Base-by-base conservation (phyloP, 345 rosid genomes). In the Arabis alpina region DNA sequence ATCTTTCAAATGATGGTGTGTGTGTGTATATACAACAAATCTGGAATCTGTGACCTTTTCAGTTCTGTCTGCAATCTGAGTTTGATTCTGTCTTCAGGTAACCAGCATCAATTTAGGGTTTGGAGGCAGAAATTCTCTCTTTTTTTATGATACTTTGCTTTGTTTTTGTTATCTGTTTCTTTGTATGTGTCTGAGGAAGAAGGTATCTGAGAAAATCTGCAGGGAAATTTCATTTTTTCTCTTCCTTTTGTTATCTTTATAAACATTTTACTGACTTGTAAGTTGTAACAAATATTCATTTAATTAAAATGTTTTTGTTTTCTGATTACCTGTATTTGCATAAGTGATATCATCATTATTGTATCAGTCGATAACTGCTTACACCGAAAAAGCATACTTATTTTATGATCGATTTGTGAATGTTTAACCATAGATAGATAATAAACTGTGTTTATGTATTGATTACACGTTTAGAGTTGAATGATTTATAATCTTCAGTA, bases 201-300 rank as follows among this genome's bases (percentile, higher is more conserved):
- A 62, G 47, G 54, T 70, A 4, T 6, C 54, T 61, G 75, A 71
- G 3, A 16, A 40, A 57, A 40, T 66, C 67, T 58, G 61, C 62
- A 10, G 23, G 48, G 68, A 58, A 28, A 27, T 74, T 58, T 54
- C 10, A 10, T 5, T 73, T 45, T 41, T 48, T 54, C 45, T 36
- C 8, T 32, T 65, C 23, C 25, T 51, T 47, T 37, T 53, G 69
- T 61, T 37, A 53, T 68, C 37, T 43, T 60, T 53, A 34, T 52
- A 68, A 75, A 61, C 68, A 68, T 45, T 68, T 53, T 54, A 68
- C 78, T 75, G 70, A 61, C 73, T 27, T 75, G 74, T 75, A 75
- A 61, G 69, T 37, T 75, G 74, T 75, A 75, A 75, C 74, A 67
- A 69, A 75, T 47, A 61, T 53, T 75, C 58, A 49, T 67, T 61